Evolutionary conservation across 2,329 filamentous ascomycete species (phyloP), one percentile per base, ranked within the genome.

Genomic region (Stachybotrys chlorohalonatus): DNA sequence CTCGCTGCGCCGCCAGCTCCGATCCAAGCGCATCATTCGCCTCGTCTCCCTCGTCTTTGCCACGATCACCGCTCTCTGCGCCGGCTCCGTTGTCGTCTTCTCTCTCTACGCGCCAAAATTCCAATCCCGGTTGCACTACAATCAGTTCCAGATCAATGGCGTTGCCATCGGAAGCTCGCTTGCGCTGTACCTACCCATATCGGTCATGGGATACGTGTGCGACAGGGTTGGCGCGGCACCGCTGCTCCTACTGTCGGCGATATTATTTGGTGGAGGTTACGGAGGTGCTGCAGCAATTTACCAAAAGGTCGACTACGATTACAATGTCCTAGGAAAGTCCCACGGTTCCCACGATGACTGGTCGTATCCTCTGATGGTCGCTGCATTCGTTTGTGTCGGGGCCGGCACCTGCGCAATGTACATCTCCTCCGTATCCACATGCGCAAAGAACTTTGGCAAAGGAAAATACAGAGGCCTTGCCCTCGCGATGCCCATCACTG

Each of bases 391-490:
- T 50, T 80, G 82, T 52, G 84, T 99, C 55, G 94, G 94, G 1
- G 80, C 86, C 58, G 93, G 84, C 6, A 96, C 93, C 0, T 89
- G 88, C 60, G 84, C 83, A 69, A 91, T 97, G 84, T 99, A 97
- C 70, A 78, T 97, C 54, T 82, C 86, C 52, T 87, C 90, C 2
- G 87, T 99, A n/a, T 93, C 93, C 7, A 95, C 93, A 0, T 96
- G 91, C 66, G 94, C 94, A 42, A 99, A 99, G 83, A 99, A 97
- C 73, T 99, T 97, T 72, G 92, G 92, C 51, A 85, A 87, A 57
- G 90, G 91, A 5, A 89, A 86, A 65, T 86, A 95, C 65, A 87
- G 93, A 64, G 94, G 94, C 0, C 74, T 99, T 52, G 93, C 95
- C 57, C 78, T 99, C 54, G 92, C 93, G 1, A 79, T 90, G 56